Percentiles rank a stretch among this genome's conserved stretches.
These are phyloP conservation scores for Penicillium bovifimosum DNA, from an alignment of 495 filamentous ascomycete genomes.

Conservation along the genomic window DNA sequence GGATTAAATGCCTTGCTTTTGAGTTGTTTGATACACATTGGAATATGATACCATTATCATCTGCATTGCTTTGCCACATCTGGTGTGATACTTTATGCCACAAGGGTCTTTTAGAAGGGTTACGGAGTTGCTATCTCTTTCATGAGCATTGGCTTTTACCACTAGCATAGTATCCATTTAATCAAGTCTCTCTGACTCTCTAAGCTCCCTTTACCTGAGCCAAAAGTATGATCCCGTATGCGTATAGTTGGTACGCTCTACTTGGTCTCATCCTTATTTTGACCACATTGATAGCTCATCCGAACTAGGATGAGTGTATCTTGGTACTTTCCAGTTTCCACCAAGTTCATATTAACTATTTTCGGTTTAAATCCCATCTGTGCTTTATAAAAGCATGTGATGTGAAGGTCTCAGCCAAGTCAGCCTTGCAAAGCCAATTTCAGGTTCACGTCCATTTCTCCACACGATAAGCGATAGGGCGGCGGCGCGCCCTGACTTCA, in stretches of 20 bases:
- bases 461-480: constrained; percentile 8
- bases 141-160: background rate
- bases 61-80: background rate
- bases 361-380: no score
- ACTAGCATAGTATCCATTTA: background rate
- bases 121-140: background rate
- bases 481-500: background rate
- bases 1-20: constrained; percentile 1
- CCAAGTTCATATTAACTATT: background rate
- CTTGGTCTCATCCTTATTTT: background rate
- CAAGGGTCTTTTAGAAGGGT: background rate
- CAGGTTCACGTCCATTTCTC: background rate
- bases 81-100: background rate
- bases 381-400: background rate
- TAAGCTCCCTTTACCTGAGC: no score
- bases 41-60: constrained; percentile 20
- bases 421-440: background rate
- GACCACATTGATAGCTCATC: background rate
- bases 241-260: background rate
- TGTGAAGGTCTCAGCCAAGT: background rate
- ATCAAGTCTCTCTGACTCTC: background rate
- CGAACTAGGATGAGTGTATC: background rate
- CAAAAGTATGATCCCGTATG: no score
- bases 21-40: constrained; percentile 7
- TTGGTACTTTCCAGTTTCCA: background rate